phyloP scores from a whole-genome alignment of 140 eudicot genomes.

The Stevia rebaudiana region DNA sequence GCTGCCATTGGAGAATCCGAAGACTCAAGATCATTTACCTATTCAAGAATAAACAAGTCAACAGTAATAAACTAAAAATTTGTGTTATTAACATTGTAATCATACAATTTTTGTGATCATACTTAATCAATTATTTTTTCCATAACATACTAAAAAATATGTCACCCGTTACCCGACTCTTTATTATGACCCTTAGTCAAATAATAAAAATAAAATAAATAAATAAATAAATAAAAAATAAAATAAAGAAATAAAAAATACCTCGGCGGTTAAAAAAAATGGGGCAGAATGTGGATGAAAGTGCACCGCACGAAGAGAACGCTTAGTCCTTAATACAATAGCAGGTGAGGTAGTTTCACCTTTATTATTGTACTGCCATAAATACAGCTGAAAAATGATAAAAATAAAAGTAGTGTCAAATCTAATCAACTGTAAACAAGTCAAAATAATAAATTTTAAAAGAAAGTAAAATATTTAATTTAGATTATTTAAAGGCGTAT shows the following conservation, averaged over 20 bases:
- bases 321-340: conserved; percentile 75
- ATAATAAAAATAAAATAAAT: too few species aligned
- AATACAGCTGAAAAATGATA: conserved; percentile 51
- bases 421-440: background rate
- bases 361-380: conserved; percentile 84
- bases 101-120: background rate
- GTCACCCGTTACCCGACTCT: background rate
- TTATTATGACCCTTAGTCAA: background rate
- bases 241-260: too few species aligned
- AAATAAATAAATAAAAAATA: too few species aligned
- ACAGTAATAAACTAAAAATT: background rate
- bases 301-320: conserved; percentile 97
- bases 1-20: conserved; percentile 76
- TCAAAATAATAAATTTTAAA: background rate
- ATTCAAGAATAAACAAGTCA: conserved; percentile 24
- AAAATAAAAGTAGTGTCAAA: background rate
- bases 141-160: too few species aligned
- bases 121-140: too few species aligned
- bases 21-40: conserved; percentile 96
- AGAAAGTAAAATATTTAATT: too few species aligned
- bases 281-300: conserved; percentile 98
- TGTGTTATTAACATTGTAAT: background rate
- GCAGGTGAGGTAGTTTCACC: conserved; percentile 67
- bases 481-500: background rate
- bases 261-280: conserved; percentile 93